Evolutionary conservation across 352 stramenopile species (phyloP).

Genomic region (Elongisporangium anandrum): DNA sequence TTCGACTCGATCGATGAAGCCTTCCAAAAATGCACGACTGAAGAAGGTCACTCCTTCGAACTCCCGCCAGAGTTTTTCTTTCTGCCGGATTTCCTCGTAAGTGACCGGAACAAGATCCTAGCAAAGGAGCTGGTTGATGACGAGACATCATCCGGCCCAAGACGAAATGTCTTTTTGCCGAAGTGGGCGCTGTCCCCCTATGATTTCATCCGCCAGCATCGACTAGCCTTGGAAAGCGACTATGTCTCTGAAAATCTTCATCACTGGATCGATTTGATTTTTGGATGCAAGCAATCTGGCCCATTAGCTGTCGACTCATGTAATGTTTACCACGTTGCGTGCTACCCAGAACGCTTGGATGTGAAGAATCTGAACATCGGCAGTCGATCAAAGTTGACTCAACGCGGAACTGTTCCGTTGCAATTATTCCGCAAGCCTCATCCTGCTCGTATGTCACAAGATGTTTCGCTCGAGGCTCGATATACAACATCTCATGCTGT

Average conservation of each 20-base stretch:
- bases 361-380: slow-evolving; percentile 54
- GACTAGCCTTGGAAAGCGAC: slow-evolving; percentile 96
- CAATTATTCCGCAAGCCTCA: slow-evolving; percentile 80
- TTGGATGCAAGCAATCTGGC: slow-evolving; percentile 96
- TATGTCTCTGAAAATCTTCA: slow-evolving; percentile 97
- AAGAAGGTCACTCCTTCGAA: slow-evolving; percentile 63
- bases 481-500: slow-evolving; percentile 72
- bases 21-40: slow-evolving; percentile 47
- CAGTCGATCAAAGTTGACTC: slow-evolving; percentile 53
- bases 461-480: slow-evolving; percentile 65
- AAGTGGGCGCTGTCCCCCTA: slow-evolving; percentile 94
- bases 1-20: slow-evolving; percentile 68
- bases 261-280: slow-evolving; percentile 99
- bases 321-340: slow-evolving; percentile 93
- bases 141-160: slow-evolving; percentile 38
- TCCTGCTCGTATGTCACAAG: slow-evolving; percentile 64
- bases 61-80: slow-evolving; percentile 82
- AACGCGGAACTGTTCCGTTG: slow-evolving; percentile 69
- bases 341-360: slow-evolving; percentile 74
- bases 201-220: slow-evolving; percentile 96
- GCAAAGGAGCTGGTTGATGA: slow-evolving; percentile 30
- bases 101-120: slow-evolving; percentile 60
- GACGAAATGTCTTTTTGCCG: slow-evolving; percentile 90
- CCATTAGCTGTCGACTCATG: slow-evolving; percentile 75
- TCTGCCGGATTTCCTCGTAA: slow-evolving; percentile 63